Conservation (phyloP, 2,329 filamentous ascomycete genomes). For the Fusarium sp. region DNA sequence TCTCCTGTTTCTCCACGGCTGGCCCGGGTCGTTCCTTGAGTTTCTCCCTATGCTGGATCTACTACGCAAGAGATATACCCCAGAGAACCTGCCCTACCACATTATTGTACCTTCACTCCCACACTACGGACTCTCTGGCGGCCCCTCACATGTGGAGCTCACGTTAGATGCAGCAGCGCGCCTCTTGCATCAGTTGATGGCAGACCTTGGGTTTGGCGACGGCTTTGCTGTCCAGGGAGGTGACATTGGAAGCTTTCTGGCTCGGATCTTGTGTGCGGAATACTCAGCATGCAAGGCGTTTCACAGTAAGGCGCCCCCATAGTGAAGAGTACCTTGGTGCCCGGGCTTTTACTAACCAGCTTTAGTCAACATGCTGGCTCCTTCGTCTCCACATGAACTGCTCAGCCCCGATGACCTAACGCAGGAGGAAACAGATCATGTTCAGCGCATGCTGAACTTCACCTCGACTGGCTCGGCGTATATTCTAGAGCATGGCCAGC, state of each 20-base stretch:
- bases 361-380: background rate
- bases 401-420: no score
- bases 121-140: no score
- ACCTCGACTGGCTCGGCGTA: no score
- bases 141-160: no score
- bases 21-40: slow-evolving; percentile 5
- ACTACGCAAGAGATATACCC: background rate
- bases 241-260: background rate
- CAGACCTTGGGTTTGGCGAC: background rate
- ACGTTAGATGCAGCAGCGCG: no score
- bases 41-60: slow-evolving; percentile 1
- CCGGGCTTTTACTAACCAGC: no score
- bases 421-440: no score
- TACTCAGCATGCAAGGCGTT: background rate
- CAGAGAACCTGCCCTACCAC: background rate
- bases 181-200: no score
- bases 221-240: background rate
- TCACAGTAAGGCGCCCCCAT: background rate
- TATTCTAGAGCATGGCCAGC: background rate
- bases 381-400: background rate
- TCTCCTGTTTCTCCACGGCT: background rate
- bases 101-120: background rate
- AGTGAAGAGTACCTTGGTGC: background rate
- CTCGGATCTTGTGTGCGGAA: background rate
- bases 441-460: no score